Evolutionary conservation across 2,329 filamentous ascomycete species (phyloP), one percentile per base, ranked within the genome.

Genomic region (Apiospora malaysiana): DNA sequence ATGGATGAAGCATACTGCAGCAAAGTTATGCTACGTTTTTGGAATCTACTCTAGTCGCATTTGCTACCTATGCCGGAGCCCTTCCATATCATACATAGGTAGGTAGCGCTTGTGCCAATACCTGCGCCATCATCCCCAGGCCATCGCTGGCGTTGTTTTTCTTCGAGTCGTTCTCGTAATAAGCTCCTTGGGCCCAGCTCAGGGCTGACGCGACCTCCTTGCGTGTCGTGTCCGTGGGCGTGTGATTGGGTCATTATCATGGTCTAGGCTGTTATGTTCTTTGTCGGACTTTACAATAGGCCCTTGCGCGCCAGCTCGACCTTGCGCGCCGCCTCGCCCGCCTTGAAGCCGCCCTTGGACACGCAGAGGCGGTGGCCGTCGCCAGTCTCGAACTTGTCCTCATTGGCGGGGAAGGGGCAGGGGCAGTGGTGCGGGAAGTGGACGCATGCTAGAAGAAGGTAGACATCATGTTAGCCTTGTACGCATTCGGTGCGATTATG

Each of bases 391-490:
- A 94, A 89, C 79, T 96, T 96, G 75, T 95, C 93, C 78, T 95
- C 91, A 73, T 92, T 85, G 10, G 85, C 83, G 1, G 92, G 91
- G 84, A 92, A 97, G 1, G 94, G 87, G 83, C 96, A 99, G 40
- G 96, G 96, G 82, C 96, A 99, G 83, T 99, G 96, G 81, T 98
- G 95, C 1, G 96, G 95, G 84, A 97, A 96, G 80, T 97, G 92
- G 8, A 99, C 96, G 84, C 96, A 99, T 46, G 95, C 93, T 83
- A 69, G 43, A 25, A 5, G 27, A 12, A 12, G 37, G 56, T 70
- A 18, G 71, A 68, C 16, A 23, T 46, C 10, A 3, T 12, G 32
- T 63, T 10, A 63, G n/a, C n/a, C n/a, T n/a, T n/a, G n/a, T n/a
- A n/a, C n/a, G n/a, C n/a, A n/a, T n/a, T n/a, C n/a, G n/a, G n/a